A percentile compares a stretch with the other conserved stretches of the same genome.
Conservation (phyloP, 192 early-diverging fungal genomes). For the Dimargaris cristalligena region DNA sequence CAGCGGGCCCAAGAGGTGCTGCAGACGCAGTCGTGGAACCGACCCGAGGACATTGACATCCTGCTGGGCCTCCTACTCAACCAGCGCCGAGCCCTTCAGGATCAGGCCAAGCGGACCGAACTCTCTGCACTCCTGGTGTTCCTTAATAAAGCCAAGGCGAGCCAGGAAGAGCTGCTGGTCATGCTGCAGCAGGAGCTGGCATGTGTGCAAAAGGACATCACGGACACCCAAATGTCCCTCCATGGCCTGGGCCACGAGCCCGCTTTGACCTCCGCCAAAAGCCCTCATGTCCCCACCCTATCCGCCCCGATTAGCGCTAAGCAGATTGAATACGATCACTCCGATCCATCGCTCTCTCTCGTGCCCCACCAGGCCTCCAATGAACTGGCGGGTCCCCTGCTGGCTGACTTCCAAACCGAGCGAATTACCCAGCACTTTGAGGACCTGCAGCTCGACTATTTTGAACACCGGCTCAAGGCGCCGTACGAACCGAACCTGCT, state of each 20-base stretch:
- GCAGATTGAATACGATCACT: neutral
- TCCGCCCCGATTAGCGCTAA: neutral
- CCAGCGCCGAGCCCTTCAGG: conserved; percentile 40
- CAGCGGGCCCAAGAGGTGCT: conserved; percentile 2
- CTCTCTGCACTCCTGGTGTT: conserved; percentile 45
- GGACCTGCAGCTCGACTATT: conserved; percentile 60
- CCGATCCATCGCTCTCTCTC: neutral
- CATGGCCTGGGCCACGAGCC: neutral
- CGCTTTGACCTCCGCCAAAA: neutral
- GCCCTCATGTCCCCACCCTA: neutral
- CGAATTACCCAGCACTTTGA: conserved; percentile 44
- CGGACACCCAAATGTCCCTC: neutral
- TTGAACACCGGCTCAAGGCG: conserved; percentile 34
- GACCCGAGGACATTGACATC: conserved; percentile 38
- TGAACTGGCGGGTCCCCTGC: too few relatives aligned
- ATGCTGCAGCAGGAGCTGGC: conserved; percentile 23
- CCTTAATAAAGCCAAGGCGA: conserved; percentile 34
- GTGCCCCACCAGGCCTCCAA: too few relatives aligned
- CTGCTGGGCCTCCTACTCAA: conserved; percentile 37
- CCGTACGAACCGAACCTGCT: conserved; percentile 18
- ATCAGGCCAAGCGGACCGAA: conserved; percentile 35
- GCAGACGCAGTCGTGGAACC: neutral
- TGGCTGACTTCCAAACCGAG: conserved; percentile 14
- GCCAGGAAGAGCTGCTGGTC: conserved; percentile 34
- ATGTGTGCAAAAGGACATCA: conserved; percentile 4